phyloP scores from a whole-genome alignment of 495 filamentous ascomycete species.

The Tuber magnatum region DNA sequence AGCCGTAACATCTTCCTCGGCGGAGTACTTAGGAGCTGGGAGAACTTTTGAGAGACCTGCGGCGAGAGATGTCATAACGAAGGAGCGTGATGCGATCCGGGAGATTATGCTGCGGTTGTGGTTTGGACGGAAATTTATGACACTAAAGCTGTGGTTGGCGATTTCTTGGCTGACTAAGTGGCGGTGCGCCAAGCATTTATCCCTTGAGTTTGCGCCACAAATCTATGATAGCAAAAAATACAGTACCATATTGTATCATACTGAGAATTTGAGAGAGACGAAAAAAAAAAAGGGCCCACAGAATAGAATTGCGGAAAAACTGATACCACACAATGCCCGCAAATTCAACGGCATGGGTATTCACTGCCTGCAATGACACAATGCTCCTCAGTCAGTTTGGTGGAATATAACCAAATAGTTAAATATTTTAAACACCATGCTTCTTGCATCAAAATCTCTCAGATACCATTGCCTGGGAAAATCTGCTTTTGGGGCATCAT shows the following conservation, averaged over 20 bases:
- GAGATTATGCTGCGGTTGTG: conserved; percentile 8
- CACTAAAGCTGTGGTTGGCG: not conserved
- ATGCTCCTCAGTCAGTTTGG: too few species aligned
- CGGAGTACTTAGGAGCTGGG: conserved; percentile 81
- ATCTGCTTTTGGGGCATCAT: too few species aligned
- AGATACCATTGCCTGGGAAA: too few species aligned
- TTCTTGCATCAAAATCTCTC: not conserved
- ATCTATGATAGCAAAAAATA: too few species aligned
- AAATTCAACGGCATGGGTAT: too few species aligned
- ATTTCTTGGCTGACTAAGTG: not conserved
- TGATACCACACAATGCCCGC: too few species aligned
- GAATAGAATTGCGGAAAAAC: not conserved
- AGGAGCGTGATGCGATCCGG: conserved; percentile 2
- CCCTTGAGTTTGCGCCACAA: not conserved
- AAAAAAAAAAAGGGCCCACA: not conserved
- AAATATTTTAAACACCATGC: too few species aligned
- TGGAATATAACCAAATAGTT: too few species aligned
- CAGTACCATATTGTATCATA: too few species aligned
- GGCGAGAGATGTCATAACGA: conserved; percentile 61
- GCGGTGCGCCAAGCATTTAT: not conserved
- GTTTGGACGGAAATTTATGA: not conserved
- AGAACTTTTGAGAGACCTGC: conserved; percentile 72
- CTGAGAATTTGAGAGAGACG: not conserved
- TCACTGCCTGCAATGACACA: too few species aligned
- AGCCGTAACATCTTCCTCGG: conserved; percentile 68